These are phyloP conservation scores for Arachis monticola DNA, from an alignment of 331 rosid species.

Conservation along the genomic window DNA sequence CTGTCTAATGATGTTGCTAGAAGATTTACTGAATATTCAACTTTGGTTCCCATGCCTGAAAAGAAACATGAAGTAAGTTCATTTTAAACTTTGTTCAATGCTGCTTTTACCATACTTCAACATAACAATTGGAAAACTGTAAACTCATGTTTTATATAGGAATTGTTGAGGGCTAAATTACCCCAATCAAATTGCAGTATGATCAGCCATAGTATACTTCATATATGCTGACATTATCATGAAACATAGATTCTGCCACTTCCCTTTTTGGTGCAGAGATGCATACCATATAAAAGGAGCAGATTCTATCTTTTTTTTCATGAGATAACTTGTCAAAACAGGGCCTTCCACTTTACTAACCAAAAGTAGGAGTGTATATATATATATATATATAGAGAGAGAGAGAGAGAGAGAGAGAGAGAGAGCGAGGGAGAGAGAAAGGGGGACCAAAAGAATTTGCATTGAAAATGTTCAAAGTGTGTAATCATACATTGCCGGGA, in stretches of 20 bases:
- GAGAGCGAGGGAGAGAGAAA: background rate
- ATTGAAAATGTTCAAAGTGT: constrained; percentile 43
- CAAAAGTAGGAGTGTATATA: constrained; percentile 34
- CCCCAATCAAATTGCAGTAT: background rate
- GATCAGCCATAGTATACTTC: constrained; percentile 1
- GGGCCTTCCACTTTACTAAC: constrained; percentile 42
- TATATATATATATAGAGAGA: background rate
- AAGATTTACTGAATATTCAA: constrained; percentile 68
- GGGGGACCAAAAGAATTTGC: constrained; percentile 50
- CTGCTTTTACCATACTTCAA: background rate
- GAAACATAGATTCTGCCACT: constrained; percentile 44
- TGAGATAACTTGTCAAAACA: constrained; percentile 39
- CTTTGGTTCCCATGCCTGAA: constrained; percentile 91
- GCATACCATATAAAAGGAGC: constrained; percentile 41
- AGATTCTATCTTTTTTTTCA: constrained; percentile 21
- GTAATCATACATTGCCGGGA: constrained; percentile 48
- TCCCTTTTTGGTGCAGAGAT: constrained; percentile 45
- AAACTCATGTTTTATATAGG: too few relatives aligned
- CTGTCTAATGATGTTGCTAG: constrained; percentile 55
- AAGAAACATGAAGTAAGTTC: constrained; percentile 15
- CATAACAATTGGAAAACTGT: background rate
- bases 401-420: constrained; percentile 40
- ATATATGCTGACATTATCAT: constrained; percentile 33
- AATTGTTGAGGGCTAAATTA: constrained; percentile 30
- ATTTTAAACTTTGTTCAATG: background rate